Base-by-base conservation (phyloP, 768 basidiomycete genomes). In the Pisolithus orientalis region DNA sequence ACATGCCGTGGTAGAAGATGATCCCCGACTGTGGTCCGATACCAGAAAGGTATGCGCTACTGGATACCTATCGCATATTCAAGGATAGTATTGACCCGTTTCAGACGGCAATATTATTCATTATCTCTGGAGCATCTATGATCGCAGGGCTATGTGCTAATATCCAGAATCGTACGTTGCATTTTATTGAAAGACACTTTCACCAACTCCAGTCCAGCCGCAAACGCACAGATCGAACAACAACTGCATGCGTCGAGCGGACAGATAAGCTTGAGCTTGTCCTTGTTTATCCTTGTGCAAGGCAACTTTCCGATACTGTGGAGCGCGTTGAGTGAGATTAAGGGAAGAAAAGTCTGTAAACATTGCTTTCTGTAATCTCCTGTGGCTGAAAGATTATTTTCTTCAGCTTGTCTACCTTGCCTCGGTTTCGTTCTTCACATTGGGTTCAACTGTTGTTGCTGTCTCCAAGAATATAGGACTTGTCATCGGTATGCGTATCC, bases 241-340 rank as follows among this genome's bases (percentile, higher is more conserved):
- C 74, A 87, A 10, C 71, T 93, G 21, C 76, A 78, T 34, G 82
- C 87, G 3, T 80, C 80, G 0, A 70, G 76, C 32, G 69, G 75
- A 1, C 73, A 86, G 51, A 84, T 93, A 53, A 84, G 86, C 46
- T 71, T 81, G 63, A 84, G 78, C 53, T 66, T 90, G 17, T 85
- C 88, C 0, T 54, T 89, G 11, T 91, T 83, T 65, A 86, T 90
- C 49, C 70, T 85, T 3, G 56, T 84, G 3, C 90, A 91, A 65
- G 90, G 90, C 1, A 63, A 71, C 11, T 61, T 81, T 16, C 53
- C 64, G 4, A 3, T 68, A 4, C 0, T 84, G 28, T 67, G 66
- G 64, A 66, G 64, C 49, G 50, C 49, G 11, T 11, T 60, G 32
- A 59, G 61, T 39, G 66, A 92, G 66, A 78, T 90, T 24, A 83